Evolutionary conservation across 2,329 filamentous ascomycete genomes (phyloP), one percentile per base, ranked within the genome.

Genomic region (Pseudogymnoascus sp.): DNA sequence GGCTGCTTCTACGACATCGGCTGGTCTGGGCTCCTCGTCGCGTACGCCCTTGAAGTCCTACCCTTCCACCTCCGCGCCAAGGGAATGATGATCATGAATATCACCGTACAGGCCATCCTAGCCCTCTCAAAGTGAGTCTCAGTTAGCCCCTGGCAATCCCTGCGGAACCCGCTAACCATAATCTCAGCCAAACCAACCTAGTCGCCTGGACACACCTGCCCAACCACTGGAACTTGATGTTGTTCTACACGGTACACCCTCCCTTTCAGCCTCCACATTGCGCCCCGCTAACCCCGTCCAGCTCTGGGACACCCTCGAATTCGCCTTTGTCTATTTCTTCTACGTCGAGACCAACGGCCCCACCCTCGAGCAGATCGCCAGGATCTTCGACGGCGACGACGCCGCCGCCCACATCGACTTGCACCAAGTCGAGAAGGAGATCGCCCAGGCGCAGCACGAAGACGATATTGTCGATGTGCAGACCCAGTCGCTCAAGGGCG

Each of bases 281-380:
- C 4, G 4, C 35, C 18, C 25, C 45, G 15, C 67, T 70, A 55
- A 70, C 33, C 27, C 10, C 8, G 45, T 15, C 10, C 33, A 73
- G 67, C 72, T 84, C 61, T 87, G 84, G 84, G 81, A 87, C 70
- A 75, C 80, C 55, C 72, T 80, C 69, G 82, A 87, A 72, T 74
- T 87, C 52, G 64, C 82, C 55, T 86, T 87, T 67, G 83, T 87
- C 36, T 86, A 80, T 73, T 84, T 85, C 76, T 81, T 87, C 72
- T 87, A 86, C 71, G 80, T 87, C 62, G 87, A 90, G 76, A 90
- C 87, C 15, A 85, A 83, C 69, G 86, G 87, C 3, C 84, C 85
- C 0, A 89, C 86, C 1, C 82, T 90, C 0, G 87, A 89, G 71
- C 85, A 88, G 71, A 81, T 88, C 65, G 83, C 86, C 55, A 82